Base-by-base conservation (phyloP, 352 stramenopile species). In the Globisporangium okanoganense region DNA sequence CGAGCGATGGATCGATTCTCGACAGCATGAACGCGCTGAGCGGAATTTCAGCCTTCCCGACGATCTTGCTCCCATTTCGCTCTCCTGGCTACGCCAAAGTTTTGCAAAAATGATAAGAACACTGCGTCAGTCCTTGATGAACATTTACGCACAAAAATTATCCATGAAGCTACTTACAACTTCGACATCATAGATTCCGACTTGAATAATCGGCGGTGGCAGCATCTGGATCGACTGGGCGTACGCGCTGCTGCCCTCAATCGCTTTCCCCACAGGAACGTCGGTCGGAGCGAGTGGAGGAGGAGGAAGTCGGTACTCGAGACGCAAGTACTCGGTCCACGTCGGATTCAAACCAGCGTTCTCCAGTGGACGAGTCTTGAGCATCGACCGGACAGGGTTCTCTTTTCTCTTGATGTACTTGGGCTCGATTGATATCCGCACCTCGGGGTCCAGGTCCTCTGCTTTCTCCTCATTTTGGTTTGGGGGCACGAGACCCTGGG, bases 341-440 rank as follows among this genome's bases (percentile, higher is more conserved):
- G 57, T 67, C n/a, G 76, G 76, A 10, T 66, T 52, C 2, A 27
- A 13, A 9, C 68, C 76, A 55, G 67, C 70, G 49, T 79, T 75
- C 54, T 86, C 73, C 12, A 86, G 60, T 3, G 72, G 70, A 5
- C 68, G 71, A 1, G 76, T 86, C 59, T 83, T 86, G 10, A 80
- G 70, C 67, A 75, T 82, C 13, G 76, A 75, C 6, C 65, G 63
- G 3, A 78, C 65, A 12, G 71, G 71, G 33, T 82, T 77, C 8
- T 85, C 70, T 57, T 86, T 86, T 8, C 73, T 62, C 52, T 75
- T 75, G 40, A 80, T 70, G 52, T 78, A 79, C 43, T 78, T 78
- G 2, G 76, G 76, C 43, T 86, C 76, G 16, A 83, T 67, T 1
- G 64, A 65, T 6, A 85, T 25, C 0, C 76, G 73, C 7, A 85